These are phyloP conservation scores for Saturnispora sekii DNA, from an alignment of 805 yeast species.

Conservation along the genomic window DNA sequence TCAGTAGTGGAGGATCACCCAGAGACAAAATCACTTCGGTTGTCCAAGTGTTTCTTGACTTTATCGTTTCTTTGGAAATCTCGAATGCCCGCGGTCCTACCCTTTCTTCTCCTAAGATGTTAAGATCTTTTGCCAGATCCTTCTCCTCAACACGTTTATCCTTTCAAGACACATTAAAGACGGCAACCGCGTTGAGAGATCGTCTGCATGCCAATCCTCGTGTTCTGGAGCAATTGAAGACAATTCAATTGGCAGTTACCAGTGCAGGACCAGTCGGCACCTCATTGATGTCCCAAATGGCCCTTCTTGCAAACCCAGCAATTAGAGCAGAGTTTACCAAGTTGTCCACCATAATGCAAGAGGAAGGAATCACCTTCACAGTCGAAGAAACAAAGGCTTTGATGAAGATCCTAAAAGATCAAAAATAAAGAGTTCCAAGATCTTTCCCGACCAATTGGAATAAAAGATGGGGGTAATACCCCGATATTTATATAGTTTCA, in stretches of 20 bases:
- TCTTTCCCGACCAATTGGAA: background rate
- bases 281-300: slow-evolving; percentile 7
- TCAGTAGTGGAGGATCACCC: too few species aligned
- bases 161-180: background rate
- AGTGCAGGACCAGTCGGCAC: slow-evolving; percentile 5
- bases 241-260: slow-evolving; percentile 5
- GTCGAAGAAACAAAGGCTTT: slow-evolving; percentile 6
- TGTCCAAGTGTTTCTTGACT: too few species aligned
- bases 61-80: too few species aligned
- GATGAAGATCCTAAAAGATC: slow-evolving; percentile 5
- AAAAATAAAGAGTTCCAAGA: background rate
- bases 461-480: background rate
- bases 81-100: too few species aligned
- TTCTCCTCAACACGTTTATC: background rate
- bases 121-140: background rate
- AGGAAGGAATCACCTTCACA: slow-evolving; percentile 7
- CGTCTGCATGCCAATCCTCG: slow-evolving; percentile 5
- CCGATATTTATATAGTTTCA: too few species aligned
- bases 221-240: slow-evolving; percentile 4
- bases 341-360: slow-evolving; percentile 1
- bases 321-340: slow-evolving; percentile 4
- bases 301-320: slow-evolving; percentile 1
- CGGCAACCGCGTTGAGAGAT: slow-evolving; percentile 4
- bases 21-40: too few species aligned
- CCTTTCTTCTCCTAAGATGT: background rate